Evolutionary conservation across 2,329 filamentous ascomycete genomes (phyloP).

Genomic region (Alternaria tenuissima): DNA sequence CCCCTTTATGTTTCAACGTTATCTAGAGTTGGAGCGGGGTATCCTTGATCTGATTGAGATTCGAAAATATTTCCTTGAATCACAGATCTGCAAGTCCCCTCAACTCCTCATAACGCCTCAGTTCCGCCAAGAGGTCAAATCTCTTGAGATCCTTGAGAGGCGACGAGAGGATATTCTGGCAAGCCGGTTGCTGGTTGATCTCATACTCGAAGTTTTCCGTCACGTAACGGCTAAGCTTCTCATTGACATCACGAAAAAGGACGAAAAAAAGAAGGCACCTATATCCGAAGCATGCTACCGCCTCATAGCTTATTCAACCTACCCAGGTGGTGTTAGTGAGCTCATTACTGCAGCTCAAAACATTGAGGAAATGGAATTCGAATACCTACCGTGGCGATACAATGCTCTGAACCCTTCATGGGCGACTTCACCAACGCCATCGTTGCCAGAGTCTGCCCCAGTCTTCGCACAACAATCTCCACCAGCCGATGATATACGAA

Average conservation of each 20-base stretch:
- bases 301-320: neutral
- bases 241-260: neutral
- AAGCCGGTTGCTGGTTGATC: neutral
- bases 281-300: neutral
- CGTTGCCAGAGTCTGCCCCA: neutral
- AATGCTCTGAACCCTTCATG: neutral
- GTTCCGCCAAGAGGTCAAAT: neutral
- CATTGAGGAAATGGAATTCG: neutral
- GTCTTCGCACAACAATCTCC: too few relatives aligned
- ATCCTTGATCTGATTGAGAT: neutral
- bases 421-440: neutral
- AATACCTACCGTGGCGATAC: neutral
- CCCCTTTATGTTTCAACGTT: neutral
- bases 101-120: neutral
- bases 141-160: neutral
- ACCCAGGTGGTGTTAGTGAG: neutral
- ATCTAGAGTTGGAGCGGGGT: neutral
- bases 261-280: neutral
- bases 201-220: neutral
- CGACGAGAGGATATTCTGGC: too few relatives aligned
- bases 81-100: neutral
- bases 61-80: neutral
- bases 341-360: neutral
- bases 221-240: neutral
- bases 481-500: neutral